Conservation (phyloP, 345 rosid species). For the Syzygium jambos region DNA sequence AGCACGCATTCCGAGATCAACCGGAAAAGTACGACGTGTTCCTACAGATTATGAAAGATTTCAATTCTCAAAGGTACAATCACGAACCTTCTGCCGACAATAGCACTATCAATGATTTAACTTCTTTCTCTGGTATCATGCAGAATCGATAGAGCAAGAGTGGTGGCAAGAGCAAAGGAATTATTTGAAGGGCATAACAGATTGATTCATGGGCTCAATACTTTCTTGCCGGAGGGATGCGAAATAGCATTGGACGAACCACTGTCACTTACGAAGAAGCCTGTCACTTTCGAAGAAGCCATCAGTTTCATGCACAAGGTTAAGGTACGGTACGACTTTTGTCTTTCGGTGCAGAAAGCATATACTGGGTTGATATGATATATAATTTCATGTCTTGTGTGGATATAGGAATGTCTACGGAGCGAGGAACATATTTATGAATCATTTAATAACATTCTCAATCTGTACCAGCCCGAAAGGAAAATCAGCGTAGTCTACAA, state of each 20-base stretch:
- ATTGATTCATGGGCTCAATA: slow-evolving; percentile 76
- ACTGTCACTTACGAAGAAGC: slow-evolving; percentile 48
- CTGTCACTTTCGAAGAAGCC: slow-evolving; percentile 61
- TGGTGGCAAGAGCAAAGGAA: slow-evolving; percentile 74
- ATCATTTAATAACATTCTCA: slow-evolving; percentile 18
- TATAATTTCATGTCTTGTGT: not conserved
- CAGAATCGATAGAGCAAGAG: slow-evolving; percentile 82
- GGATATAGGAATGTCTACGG: slow-evolving; percentile 20
- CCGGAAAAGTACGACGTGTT: slow-evolving; percentile 71
- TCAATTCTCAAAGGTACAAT: slow-evolving; percentile 65
- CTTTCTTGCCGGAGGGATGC: slow-evolving; percentile 77
- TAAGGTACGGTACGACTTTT: not conserved
- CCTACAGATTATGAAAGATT: slow-evolving; percentile 79
- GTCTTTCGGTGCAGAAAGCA: not conserved
- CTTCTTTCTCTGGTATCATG: not conserved
- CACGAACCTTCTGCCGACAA: not conserved
- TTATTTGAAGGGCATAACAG: slow-evolving; percentile 76
- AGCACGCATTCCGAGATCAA: slow-evolving; percentile 80
- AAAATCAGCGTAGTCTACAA: not conserved
- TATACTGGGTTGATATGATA: not conserved
- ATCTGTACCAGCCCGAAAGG: slow-evolving; percentile 17
- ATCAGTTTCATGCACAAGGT: slow-evolving; percentile 20
- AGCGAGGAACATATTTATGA: slow-evolving; percentile 22
- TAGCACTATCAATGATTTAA: not conserved
- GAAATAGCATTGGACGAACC: slow-evolving; percentile 63